Conservation (phyloP, 495 filamentous ascomycete species). For the Trichoderma erinaceum region DNA sequence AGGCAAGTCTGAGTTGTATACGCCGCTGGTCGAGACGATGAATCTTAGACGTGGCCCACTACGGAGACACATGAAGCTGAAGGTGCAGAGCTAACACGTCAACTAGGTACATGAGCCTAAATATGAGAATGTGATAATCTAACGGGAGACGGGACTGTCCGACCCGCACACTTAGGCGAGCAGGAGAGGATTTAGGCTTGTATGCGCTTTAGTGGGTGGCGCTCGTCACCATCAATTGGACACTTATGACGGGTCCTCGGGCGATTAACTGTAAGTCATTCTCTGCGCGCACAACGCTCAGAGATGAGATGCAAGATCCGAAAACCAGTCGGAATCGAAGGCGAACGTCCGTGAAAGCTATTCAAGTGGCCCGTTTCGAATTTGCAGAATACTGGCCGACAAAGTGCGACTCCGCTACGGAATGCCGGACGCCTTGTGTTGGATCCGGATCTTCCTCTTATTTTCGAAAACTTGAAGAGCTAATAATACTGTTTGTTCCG, state of each 20-base stretch:
- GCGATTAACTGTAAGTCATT: neutral
- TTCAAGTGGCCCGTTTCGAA: too few relatives aligned
- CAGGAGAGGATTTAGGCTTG: constrained; percentile 3
- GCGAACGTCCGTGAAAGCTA: too few relatives aligned
- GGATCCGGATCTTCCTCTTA: too few relatives aligned
- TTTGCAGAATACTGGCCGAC: too few relatives aligned
- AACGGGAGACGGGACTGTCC: constrained; percentile 6
- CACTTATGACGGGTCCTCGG: neutral
- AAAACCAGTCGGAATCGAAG: too few relatives aligned
- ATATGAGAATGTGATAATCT: neutral
- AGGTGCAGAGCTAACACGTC: neutral
- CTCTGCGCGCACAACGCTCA: neutral
- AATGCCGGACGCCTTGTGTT: too few relatives aligned
- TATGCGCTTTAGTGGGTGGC: neutral
- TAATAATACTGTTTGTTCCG: too few relatives aligned
- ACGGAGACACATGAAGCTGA: neutral
- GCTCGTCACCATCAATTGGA: neutral
- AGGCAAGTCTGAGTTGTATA: neutral
- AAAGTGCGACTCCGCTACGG: too few relatives aligned
- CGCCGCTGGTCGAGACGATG: neutral
- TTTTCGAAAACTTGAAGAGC: too few relatives aligned
- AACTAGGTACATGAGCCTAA: neutral
- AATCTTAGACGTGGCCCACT: neutral
- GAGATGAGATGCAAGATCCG: neutral
- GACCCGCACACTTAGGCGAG: neutral